A percentile compares a stretch with the other conserved stretches of the same genome.
Conservation (phyloP, 2,329 filamentous ascomycete species). For the Aspergillus eucalypticola region DNA sequence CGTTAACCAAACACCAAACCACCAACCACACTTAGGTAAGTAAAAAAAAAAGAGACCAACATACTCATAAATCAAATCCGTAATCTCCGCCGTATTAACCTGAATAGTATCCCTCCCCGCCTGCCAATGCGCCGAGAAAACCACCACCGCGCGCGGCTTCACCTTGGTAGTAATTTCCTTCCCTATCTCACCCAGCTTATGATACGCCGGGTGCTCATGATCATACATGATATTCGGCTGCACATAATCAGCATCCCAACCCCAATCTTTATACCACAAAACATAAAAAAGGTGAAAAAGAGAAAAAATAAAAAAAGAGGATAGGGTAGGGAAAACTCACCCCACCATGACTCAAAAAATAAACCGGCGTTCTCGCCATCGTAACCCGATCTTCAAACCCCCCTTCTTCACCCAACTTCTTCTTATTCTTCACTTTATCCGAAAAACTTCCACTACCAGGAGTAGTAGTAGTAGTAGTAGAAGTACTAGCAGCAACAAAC, state of each 20-base stretch:
- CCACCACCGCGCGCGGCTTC: conserved; percentile 70
- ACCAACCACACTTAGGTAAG: background rate
- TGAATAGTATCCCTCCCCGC: conserved; percentile 56
- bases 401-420: background rate
- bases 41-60: conserved; percentile 11
- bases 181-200: conserved; percentile 65
- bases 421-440: background rate
- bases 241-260: background rate
- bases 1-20: background rate
- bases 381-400: conserved; percentile 18
- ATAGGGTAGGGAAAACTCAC: conserved; percentile 26
- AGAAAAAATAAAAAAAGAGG: background rate
- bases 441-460: background rate
- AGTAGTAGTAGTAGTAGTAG: background rate
- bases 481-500: background rate
- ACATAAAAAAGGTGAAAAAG: background rate
- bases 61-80: conserved; percentile 69
- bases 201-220: conserved; percentile 66
- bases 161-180: conserved; percentile 69
- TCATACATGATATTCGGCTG: conserved; percentile 68
- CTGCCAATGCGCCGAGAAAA: conserved; percentile 80
- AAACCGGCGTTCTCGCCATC: conserved; percentile 48
- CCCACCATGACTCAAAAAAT: conserved; percentile 55
- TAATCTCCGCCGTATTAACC: conserved; percentile 66
- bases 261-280: background rate